Percentiles rank a stretch among this genome's conserved stretches.
Conservation (phyloP, 495 filamentous ascomycete species). For the Penicillium goetzii region DNA sequence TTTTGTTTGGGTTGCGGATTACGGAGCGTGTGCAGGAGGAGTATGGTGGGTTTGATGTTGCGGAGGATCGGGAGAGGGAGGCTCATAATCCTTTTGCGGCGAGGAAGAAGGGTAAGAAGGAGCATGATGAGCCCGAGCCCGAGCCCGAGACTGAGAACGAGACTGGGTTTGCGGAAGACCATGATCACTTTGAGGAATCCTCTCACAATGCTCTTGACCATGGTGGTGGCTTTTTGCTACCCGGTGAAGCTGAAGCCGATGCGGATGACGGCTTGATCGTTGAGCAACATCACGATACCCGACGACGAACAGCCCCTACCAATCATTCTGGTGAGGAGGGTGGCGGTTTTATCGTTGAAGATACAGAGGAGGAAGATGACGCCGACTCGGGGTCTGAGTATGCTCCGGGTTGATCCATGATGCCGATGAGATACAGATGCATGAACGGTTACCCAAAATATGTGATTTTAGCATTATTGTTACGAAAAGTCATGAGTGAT, state of each 20-base stretch:
- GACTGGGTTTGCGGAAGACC: slow-evolving; percentile 13
- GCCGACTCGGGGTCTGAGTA: slow-evolving; percentile 16
- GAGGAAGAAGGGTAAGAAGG: slow-evolving; percentile 17
- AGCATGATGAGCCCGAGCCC: slow-evolving; percentile 12
- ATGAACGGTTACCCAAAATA: slow-evolving; percentile 36
- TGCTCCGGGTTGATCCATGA: slow-evolving; percentile 5
- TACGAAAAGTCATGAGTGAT: not conserved
- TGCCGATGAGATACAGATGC: slow-evolving; percentile 34
- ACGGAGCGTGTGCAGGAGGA: slow-evolving; percentile 76
- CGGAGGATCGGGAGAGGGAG: slow-evolving; percentile 37
- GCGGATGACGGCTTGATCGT: slow-evolving; percentile 37
- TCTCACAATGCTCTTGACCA: slow-evolving; percentile 32
- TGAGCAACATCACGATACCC: slow-evolving; percentile 30
- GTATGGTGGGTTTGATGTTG: slow-evolving; percentile 65
- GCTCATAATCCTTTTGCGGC: slow-evolving; percentile 45
- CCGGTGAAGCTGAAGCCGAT: slow-evolving; percentile 36
- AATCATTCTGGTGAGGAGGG: not conserved
- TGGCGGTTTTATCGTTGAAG: not conserved
- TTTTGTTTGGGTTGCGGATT: slow-evolving; percentile 82
- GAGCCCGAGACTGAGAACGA: not conserved
- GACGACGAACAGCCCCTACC: slow-evolving; percentile 5
- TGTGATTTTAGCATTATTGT: not conserved
- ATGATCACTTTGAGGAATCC: slow-evolving; percentile 12
- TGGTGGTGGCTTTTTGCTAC: slow-evolving; percentile 41
- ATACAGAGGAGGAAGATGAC: slow-evolving; percentile 5